Percentiles rank a stretch among this genome's conserved stretches.
Conservation (phyloP, 257 asterid species). For the Petunia axillaris region DNA sequence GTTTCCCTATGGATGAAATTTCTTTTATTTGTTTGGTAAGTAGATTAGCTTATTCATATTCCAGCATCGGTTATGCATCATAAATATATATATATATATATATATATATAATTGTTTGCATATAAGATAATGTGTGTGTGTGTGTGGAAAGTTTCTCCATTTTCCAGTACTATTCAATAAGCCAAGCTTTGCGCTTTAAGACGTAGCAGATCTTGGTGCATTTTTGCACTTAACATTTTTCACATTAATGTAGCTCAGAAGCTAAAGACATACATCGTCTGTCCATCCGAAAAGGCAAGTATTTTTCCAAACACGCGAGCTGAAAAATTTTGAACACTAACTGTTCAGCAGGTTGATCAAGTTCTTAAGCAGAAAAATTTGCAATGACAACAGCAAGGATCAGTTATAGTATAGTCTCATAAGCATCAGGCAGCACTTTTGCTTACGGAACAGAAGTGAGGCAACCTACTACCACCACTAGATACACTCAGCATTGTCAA, state of each 20-base stretch:
- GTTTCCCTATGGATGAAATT: not conserved
- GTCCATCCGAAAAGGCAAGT: not conserved
- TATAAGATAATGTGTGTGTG: not conserved
- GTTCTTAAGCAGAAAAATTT: not conserved
- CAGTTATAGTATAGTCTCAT: not conserved
- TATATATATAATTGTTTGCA: no score
- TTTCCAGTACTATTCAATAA: not conserved
- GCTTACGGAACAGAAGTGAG: not conserved
- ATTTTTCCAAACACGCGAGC: not conserved
- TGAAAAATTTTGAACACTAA: not conserved
- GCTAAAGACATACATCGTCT: not conserved
- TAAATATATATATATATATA: not conserved
- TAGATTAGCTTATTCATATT: not conserved
- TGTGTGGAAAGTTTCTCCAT: not conserved
- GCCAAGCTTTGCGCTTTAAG: not conserved
- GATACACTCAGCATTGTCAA: not conserved
- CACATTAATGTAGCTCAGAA: not conserved
- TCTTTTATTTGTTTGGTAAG: not conserved
- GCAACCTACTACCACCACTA: slow-evolving; percentile 2
- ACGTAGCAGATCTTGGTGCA: not conserved
- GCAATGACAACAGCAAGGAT: slow-evolving; percentile 1
- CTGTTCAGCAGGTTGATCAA: not conserved
- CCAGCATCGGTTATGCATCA: not conserved
- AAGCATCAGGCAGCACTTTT: not conserved
- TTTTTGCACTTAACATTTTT: not conserved